phyloP scores from a whole-genome alignment of 2,329 filamentous ascomycete species.

The Reticulascus tulasneorum region DNA sequence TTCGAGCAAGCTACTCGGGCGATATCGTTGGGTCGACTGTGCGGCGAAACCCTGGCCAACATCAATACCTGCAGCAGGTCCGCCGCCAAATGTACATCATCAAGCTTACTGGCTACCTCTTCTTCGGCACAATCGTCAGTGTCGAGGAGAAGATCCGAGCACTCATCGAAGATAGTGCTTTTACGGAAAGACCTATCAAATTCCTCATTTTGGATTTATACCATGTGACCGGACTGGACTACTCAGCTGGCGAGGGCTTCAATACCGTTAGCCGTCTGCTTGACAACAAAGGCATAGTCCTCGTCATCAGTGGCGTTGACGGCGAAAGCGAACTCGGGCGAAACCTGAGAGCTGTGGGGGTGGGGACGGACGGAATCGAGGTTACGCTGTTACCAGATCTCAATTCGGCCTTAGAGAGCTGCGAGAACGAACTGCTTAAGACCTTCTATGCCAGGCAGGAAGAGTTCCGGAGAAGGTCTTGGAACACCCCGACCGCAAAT shows the following conservation, averaged over 20 bases:
- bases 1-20: slow-evolving; percentile 86
- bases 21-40: slow-evolving; percentile 90
- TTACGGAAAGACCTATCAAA: slow-evolving; percentile 73
- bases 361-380: slow-evolving; percentile 68
- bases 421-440: slow-evolving; percentile 89
- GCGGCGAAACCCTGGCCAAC: slow-evolving; percentile 82
- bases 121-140: slow-evolving; percentile 95
- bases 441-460: slow-evolving; percentile 71
- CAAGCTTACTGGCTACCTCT: slow-evolving; percentile 91
- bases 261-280: slow-evolving; percentile 86
- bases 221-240: slow-evolving; percentile 89
- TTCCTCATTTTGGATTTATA: slow-evolving; percentile 87
- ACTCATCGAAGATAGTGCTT: slow-evolving; percentile 78
- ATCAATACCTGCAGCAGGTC: slow-evolving; percentile 79
- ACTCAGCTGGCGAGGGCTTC: slow-evolving; percentile 93
- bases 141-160: slow-evolving; percentile 85
- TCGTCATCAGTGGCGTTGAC: slow-evolving; percentile 80
- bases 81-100: slow-evolving; percentile 86
- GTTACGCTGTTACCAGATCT: slow-evolving; percentile 83
- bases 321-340: slow-evolving; percentile 71
- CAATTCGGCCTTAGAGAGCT: slow-evolving; percentile 89
- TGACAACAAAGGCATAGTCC: slow-evolving; percentile 69
- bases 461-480: slow-evolving; percentile 43
- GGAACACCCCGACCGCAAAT: slow-evolving; percentile 36
- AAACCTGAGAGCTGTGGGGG: slow-evolving; percentile 77